Evolutionary conservation across 306 rosid genomes (phyloP), one percentile per base, ranked within the genome.

Genomic region (Mucuna pruriens): DNA sequence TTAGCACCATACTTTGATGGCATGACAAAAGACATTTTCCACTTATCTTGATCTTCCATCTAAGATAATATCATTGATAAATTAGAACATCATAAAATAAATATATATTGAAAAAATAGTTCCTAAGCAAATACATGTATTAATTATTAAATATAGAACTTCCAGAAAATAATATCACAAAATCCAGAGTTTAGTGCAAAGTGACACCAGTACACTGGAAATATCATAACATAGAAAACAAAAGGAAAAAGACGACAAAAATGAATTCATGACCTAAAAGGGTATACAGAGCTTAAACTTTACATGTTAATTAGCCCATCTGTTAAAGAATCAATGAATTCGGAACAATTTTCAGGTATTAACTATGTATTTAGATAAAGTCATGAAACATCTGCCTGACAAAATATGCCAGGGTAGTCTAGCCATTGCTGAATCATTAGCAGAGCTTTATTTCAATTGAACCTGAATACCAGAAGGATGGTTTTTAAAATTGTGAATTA

Each of bases 1-100:
- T 89, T 87, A 38, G 90, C 85, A 74, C 97, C 94, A 20, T 95
- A 93, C 83, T 95, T 89, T 22, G 97, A 93, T 44, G 99, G 99
- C 91, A 95, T 77, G 65, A 95, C 89, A 82, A 95, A 95, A 49
- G 99, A 93, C 99, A 95, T 95, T 78, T 80, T 84, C 99, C 99
- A 95, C 64, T 85, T 77, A 52, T 90, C 94, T 88, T 84, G 86
- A 82, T 87, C 93, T 83, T 81, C 92, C 64, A 33, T 66, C 99
- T 95, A 84, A 77, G 72, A 78, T 29, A 84, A 77, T 72, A 31
- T 13, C 84, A 44, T n/a, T n/a, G 51, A 58, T 33, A 36, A 26
- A 74, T 72, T 52, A 77, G 76, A 76, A 57, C 71, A 82, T 60
- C 34, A 73, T 12, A 67, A 60, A 48, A 25, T 57, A 22, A 77